Evolutionary conservation across 805 yeast genomes (phyloP).

Genomic region (Cyberlindnera americana): DNA sequence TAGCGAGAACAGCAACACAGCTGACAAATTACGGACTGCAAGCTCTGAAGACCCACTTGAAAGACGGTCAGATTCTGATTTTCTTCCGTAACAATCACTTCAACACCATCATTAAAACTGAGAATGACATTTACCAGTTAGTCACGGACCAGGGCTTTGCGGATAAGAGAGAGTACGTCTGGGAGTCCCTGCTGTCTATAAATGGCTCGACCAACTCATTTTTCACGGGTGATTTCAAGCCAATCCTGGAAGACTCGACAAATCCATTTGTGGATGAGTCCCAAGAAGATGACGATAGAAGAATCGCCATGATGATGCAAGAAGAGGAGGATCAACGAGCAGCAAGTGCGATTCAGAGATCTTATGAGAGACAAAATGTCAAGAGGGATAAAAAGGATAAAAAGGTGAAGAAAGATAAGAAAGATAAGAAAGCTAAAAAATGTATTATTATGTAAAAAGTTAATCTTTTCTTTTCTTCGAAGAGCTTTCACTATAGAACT

Average conservation of each 20-base stretch:
- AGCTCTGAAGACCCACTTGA: slow-evolving; percentile 41
- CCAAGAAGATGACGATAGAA: slow-evolving; percentile 36
- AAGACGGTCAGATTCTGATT: slow-evolving; percentile 55
- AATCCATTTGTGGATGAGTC: slow-evolving; percentile 20
- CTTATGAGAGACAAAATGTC: slow-evolving; percentile 22
- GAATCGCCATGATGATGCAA: slow-evolving; percentile 44
- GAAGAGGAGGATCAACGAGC: slow-evolving; percentile 53
- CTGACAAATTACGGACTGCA: slow-evolving; percentile 65
- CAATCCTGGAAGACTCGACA: slow-evolving; percentile 28
- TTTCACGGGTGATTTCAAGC: slow-evolving; percentile 62
- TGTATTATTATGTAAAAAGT: slow-evolving; percentile 25
- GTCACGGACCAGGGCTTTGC: slow-evolving; percentile 72
- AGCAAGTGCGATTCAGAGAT: slow-evolving; percentile 43
- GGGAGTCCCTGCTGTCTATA: slow-evolving; percentile 74
- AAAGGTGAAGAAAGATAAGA: slow-evolving; percentile 16
- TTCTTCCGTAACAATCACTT: slow-evolving; percentile 91
- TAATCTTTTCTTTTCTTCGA: slow-evolving; percentile 36
- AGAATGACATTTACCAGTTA: slow-evolving; percentile 51
- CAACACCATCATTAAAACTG: slow-evolving; percentile 56
- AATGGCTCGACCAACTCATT: slow-evolving; percentile 69
- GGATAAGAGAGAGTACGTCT: slow-evolving; percentile 50
- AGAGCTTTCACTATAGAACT: slow-evolving; percentile 36
- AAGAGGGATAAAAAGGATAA: slow-evolving; percentile 6
- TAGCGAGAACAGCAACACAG: slow-evolving; percentile 68
- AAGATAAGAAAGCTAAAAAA: slow-evolving; percentile 16